Evolutionary conservation across 176 grass and related monocot species (phyloP).

Genomic region (Areca catechu): DNA sequence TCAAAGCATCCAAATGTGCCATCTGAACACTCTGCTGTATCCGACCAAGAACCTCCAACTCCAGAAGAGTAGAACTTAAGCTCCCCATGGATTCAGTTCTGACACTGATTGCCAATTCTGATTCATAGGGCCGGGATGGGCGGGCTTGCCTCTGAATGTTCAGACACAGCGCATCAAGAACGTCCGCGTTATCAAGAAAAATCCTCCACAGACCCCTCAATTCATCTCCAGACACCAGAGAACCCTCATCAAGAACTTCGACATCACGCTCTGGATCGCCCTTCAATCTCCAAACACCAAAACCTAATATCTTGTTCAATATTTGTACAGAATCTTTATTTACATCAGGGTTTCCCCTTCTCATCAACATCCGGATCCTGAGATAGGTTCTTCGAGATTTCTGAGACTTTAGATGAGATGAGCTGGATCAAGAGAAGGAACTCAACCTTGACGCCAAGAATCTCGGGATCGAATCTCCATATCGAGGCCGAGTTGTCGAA

Average conservation of each 20-base stretch:
- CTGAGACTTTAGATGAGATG: constrained; percentile 6
- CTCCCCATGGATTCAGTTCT: background rate
- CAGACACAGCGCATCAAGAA: constrained; percentile 60
- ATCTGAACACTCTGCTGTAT: constrained; percentile 64
- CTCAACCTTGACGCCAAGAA: constrained; percentile 53
- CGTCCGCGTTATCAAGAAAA: constrained; percentile 52
- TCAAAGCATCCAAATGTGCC: constrained; percentile 52
- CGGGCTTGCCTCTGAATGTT: constrained; percentile 54
- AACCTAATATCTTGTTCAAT: constrained; percentile 57
- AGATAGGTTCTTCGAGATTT: background rate
- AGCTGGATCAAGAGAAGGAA: constrained; percentile 69
- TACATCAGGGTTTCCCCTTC: constrained; percentile 3
- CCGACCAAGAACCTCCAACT: constrained; percentile 29
- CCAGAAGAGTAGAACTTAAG: background rate
- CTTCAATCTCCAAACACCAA: constrained; percentile 49
- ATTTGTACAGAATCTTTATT: constrained; percentile 8
- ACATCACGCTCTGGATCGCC: constrained; percentile 1
- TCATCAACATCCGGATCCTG: background rate
- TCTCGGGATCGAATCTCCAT: constrained; percentile 31
- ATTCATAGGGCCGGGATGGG: constrained; percentile 12
- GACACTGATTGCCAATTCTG: background rate
- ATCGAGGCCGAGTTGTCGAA: constrained; percentile 22
- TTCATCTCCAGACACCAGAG: constrained; percentile 42
- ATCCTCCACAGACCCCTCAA: constrained; percentile 41
- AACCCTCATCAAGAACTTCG: background rate